phyloP scores from a whole-genome alignment of 306 rosid species.

The Comarum palustre region DNA sequence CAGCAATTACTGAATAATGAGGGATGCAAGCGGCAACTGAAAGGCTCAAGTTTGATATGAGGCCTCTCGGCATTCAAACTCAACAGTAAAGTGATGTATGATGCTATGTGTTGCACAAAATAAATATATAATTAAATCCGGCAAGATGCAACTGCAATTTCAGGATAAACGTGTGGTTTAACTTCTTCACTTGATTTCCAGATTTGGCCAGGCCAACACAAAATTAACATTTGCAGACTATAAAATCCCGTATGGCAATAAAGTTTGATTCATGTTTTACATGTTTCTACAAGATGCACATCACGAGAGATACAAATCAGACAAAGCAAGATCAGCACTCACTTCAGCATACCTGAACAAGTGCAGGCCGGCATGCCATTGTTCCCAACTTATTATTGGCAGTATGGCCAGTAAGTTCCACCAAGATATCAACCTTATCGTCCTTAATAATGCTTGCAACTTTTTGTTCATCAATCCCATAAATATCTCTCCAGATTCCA shows the following conservation, averaged over 20 bases:
- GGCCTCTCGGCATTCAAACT: background rate
- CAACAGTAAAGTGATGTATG: background rate
- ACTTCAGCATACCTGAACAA: slow-evolving; percentile 58
- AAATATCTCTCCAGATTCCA: slow-evolving; percentile 90
- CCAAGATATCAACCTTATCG: slow-evolving; percentile 90
- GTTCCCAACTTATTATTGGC: slow-evolving; percentile 95
- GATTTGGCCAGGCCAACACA: background rate
- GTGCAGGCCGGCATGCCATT: slow-evolving; percentile 99
- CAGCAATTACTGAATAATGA: background rate
- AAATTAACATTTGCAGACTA: background rate
- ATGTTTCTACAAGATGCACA: background rate
- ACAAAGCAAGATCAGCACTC: background rate
- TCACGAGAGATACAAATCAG: background rate
- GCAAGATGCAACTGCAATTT: background rate
- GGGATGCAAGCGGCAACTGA: background rate
- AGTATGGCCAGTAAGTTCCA: slow-evolving; percentile 97
- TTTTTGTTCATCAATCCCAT: slow-evolving; percentile 90
- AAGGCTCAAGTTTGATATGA: background rate
- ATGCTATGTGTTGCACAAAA: background rate
- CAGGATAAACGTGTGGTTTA: background rate
- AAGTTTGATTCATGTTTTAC: background rate
- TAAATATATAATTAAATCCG: background rate
- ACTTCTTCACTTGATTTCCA: background rate
- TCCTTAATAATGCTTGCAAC: slow-evolving; percentile 85
- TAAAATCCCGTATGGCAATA: background rate